Percentiles rank a stretch among this genome's conserved stretches.
Evolutionary conservation across 2,329 filamentous ascomycete species (phyloP).

Genomic region (Dendryphion nanum): DNA sequence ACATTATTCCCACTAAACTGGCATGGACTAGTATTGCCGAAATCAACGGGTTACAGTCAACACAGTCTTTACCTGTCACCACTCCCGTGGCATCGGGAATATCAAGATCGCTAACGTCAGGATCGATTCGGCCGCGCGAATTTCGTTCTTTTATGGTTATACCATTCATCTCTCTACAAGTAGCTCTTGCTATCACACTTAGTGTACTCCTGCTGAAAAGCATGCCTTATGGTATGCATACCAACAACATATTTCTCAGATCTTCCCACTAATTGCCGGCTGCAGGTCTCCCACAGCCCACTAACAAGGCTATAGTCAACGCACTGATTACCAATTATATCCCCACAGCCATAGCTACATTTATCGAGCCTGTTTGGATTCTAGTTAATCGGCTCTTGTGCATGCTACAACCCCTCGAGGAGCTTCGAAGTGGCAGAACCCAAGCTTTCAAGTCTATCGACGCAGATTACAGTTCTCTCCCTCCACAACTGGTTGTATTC

Average conservation of each 20-base stretch:
- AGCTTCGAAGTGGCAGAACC: conserved; percentile 46
- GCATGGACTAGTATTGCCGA: too few species aligned
- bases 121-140: conserved; percentile 14
- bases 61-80: too few species aligned
- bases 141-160: conserved; percentile 17
- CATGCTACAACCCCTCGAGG: conserved; percentile 55
- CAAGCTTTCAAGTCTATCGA: conserved; percentile 32
- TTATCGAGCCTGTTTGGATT: conserved; percentile 59
- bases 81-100: too few species aligned
- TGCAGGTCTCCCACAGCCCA: too few species aligned
- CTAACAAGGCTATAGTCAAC: too few species aligned
- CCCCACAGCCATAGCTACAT: conserved; percentile 48
- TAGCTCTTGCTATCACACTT: conserved; percentile 12
- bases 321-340: too few species aligned
- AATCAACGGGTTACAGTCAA: too few species aligned
- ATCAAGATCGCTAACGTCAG: too few species aligned
- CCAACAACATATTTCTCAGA: too few species aligned
- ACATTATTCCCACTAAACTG: too few species aligned
- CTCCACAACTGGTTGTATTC: conserved; percentile 53
- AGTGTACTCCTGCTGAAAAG: conserved; percentile 16
- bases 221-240: conserved; percentile 13
- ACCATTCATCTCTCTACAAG: conserved; percentile 14
- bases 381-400: conserved; percentile 55
- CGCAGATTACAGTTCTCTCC: conserved; percentile 54
- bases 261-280: too few species aligned